Evolutionary conservation across 441 rosid genomes (phyloP).

Genomic region (Adansonia madagascariensis): DNA sequence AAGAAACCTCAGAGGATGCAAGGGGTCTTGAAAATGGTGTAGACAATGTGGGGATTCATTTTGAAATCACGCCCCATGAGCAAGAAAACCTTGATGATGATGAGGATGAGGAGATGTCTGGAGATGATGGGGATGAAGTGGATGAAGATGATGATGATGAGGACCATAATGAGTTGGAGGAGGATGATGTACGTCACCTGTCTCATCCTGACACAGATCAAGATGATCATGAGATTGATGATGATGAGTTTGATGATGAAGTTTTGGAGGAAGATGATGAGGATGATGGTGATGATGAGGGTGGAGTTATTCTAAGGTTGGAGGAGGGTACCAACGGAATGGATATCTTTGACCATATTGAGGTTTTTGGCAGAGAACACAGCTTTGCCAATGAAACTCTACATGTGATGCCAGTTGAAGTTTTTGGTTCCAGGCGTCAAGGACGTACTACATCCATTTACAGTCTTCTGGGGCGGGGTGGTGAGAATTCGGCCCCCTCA

Average conservation of each 20-base stretch:
- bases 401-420: conserved; percentile 97
- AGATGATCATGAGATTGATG: conserved; percentile 98
- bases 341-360: conserved; percentile 93
- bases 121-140: conserved; percentile 80
- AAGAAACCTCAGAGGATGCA: conserved; percentile 76
- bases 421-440: conserved; percentile 97
- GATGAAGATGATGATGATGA: conserved; percentile 85
- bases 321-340: conserved; percentile 96
- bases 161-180: conserved; percentile 80
- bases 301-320: conserved; percentile 86
- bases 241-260: conserved; percentile 94
- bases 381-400: conserved; percentile 86
- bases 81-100: conserved; percentile 89
- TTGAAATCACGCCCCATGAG: conserved; percentile 79
- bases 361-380: conserved; percentile 88
- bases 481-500: conserved; percentile 67
- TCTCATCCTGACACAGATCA: conserved; percentile 95
- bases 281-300: conserved; percentile 91
- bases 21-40: conserved; percentile 80
- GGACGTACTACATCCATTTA: conserved; percentile 96
- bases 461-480: conserved; percentile 86
- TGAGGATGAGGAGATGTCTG: conserved; percentile 83
- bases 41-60: conserved; percentile 71
- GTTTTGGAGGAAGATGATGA: conserved; percentile 94
- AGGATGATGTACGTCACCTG: conserved; percentile 86